Conservation (phyloP, 305 asterid genomes). For the Fraxinus nigra region DNA sequence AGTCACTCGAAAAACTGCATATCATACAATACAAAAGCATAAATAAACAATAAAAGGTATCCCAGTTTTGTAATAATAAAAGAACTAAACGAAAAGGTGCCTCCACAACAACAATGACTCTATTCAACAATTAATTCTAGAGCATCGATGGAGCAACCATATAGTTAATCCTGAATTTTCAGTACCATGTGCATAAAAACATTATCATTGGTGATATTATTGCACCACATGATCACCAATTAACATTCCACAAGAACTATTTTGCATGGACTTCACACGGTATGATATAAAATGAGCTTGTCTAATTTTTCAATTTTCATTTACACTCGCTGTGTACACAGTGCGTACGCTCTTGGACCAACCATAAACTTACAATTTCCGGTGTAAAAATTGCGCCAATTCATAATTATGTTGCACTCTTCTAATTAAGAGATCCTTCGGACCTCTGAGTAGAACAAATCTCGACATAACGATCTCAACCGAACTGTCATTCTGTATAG, state of each 20-base stretch:
- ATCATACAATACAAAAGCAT: slow-evolving; percentile 21
- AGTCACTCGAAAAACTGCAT: slow-evolving; percentile 71
- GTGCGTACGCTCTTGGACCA: slow-evolving; percentile 11
- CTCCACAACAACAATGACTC: background rate
- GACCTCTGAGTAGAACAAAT: slow-evolving; percentile 33
- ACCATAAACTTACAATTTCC: slow-evolving; percentile 38
- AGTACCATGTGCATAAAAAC: background rate
- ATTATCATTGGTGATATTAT: background rate
- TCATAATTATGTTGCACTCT: slow-evolving; percentile 31
- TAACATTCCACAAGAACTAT: background rate
- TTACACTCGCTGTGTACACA: slow-evolving; percentile 1
- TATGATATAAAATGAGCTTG: background rate
- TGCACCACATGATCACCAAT: background rate
- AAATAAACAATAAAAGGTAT: slow-evolving; percentile 11
- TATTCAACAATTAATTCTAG: background rate
- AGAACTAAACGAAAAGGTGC: slow-evolving; percentile 7
- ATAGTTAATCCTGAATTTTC: background rate
- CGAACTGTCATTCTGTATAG: slow-evolving; percentile 32
- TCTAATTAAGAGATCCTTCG: slow-evolving; percentile 20
- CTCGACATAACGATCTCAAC: slow-evolving; percentile 36
- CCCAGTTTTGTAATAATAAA: background rate
- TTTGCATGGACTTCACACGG: background rate
- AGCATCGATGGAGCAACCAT: background rate
- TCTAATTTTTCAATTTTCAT: background rate
- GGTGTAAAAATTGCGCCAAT: slow-evolving; percentile 29